Conservation (phyloP, 805 yeast genomes). For the Cyberlindnera sargentensis region DNA sequence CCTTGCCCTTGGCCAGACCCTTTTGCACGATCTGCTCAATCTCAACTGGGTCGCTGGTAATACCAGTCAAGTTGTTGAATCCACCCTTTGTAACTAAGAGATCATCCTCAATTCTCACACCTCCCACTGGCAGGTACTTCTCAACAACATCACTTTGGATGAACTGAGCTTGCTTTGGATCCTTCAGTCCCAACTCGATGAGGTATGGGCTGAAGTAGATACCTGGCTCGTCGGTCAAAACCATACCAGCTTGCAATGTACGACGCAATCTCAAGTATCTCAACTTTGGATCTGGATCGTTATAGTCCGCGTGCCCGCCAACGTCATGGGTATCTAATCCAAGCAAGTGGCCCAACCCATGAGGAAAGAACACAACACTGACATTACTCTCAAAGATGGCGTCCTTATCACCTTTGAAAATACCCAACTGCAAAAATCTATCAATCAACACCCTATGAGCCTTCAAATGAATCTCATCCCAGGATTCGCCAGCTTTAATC, state of each 20-base stretch:
- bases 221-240: slow-evolving; percentile 93
- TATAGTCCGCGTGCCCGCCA: slow-evolving; percentile 81
- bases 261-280: slow-evolving; percentile 78
- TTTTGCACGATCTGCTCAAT: slow-evolving; percentile 67
- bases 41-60: slow-evolving; percentile 83
- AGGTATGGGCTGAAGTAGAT: slow-evolving; percentile 82
- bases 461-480: slow-evolving; percentile 80
- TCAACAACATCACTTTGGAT: slow-evolving; percentile 62
- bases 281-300: slow-evolving; percentile 73
- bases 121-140: slow-evolving; percentile 86
- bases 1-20: slow-evolving; percentile 57
- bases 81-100: slow-evolving; percentile 73
- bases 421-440: slow-evolving; percentile 65
- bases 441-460: slow-evolving; percentile 76
- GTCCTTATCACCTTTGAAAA: slow-evolving; percentile 54
- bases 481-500: slow-evolving; percentile 73
- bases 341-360: slow-evolving; percentile 88
- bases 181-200: slow-evolving; percentile 54
- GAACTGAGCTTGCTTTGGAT: slow-evolving; percentile 26
- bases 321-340: slow-evolving; percentile 98
- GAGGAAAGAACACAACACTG: slow-evolving; percentile 83
- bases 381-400: slow-evolving; percentile 67
- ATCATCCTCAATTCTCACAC: slow-evolving; percentile 95
- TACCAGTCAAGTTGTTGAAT: slow-evolving; percentile 69
- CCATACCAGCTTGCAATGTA: slow-evolving; percentile 65